phyloP scores from a whole-genome alignment of 2,329 filamentous ascomycete species.

The Furcasterigmium sp. region DNA sequence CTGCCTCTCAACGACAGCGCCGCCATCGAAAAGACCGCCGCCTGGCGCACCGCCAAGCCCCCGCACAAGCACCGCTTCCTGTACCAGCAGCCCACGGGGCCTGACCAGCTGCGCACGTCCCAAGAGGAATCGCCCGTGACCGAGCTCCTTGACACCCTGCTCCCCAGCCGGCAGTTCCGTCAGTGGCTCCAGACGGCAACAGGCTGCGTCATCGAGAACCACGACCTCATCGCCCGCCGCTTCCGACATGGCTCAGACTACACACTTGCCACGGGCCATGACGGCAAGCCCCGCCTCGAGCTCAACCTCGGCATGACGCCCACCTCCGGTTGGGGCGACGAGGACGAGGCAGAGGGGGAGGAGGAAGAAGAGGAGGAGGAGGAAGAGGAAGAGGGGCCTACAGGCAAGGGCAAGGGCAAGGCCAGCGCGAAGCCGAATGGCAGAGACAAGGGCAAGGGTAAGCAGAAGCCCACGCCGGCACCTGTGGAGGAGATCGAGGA shows the following conservation, averaged over 20 bases:
- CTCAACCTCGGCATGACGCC: slow-evolving; percentile 85
- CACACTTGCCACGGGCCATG: slow-evolving; percentile 83
- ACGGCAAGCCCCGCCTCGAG: slow-evolving; percentile 73
- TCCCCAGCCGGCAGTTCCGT: slow-evolving; percentile 81
- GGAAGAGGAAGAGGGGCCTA: slow-evolving; percentile 24
- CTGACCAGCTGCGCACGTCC: slow-evolving; percentile 26
- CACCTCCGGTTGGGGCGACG: slow-evolving; percentile 76
- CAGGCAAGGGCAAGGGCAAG: slow-evolving; percentile 23
- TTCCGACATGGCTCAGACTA: slow-evolving; percentile 89
- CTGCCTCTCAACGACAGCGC: slow-evolving; percentile 39
- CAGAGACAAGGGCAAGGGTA: slow-evolving; percentile 23
- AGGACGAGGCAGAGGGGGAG: slow-evolving; percentile 49
- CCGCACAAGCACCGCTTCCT: slow-evolving; percentile 95
- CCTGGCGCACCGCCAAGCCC: slow-evolving; percentile 75
- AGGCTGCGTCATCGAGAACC: slow-evolving; percentile 64
- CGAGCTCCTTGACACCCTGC: slow-evolving; percentile 73
- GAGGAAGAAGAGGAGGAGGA: slow-evolving; percentile 39
- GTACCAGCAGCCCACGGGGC: slow-evolving; percentile 59
- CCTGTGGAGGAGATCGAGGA: slow-evolving; percentile 17
- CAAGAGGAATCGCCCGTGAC: slow-evolving; percentile 56
- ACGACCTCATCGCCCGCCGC: slow-evolving; percentile 75
- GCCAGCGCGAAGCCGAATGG: slow-evolving; percentile 25
- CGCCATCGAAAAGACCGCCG: slow-evolving; percentile 52
- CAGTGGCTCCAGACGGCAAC: slow-evolving; percentile 87
- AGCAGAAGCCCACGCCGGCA: slow-evolving; percentile 17